Base-by-base conservation (phyloP, 139 green algal species). In the Chlamydomonas sphaeroides region DNA sequence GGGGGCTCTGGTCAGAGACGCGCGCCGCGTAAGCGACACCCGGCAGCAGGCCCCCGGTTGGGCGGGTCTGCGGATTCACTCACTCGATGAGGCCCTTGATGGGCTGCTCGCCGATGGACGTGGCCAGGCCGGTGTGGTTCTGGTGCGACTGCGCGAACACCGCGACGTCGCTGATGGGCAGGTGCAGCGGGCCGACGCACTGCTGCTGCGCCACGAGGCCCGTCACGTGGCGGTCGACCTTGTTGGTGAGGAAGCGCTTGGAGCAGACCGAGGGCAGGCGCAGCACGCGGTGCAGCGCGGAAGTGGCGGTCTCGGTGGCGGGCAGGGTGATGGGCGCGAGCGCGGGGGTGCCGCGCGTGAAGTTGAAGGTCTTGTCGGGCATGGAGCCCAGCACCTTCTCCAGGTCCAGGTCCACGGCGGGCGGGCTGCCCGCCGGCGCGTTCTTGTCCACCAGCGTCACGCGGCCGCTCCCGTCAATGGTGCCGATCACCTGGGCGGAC, bases 231-330 rank as follows among this genome's bases (percentile, higher is more conserved):
- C 56, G 71, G 63, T 82, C 75, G 20, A 82, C 97, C 92, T 99
- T 99, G 85, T 93, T 98, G 79, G 97, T 99, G n/a, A 99, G 89
- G 93, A 99, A 99, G 63, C 97, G 92, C 90, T 99, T 99, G 68
- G 93, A 98, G 91, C 94, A 94, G 1, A 99, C 97, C 20, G 86
- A 88, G 18, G 96, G 97, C 85, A 99, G 90, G 32, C 93, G 81
- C 83, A 99, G 90, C 86, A 99, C 94, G 14, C 85, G 83, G 39
- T 94, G 65, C 66, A 99, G 92, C 14, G 95, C 90, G 30, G 86
- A 86, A 45, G 63, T 39, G 0, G 86, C 42, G 21, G 72, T 90
- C 36, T 88, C 85, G 74, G 79, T 89, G n/a, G 73, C 83, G 1
- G 92, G 90, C 53, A 98, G 77, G 14, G 70, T 70, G 66, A 98